A percentile compares a stretch with the other conserved stretches of the same genome.
Evolutionary conservation across 2,329 filamentous ascomycete species (phyloP).

Genomic region (Alternaria alternata): DNA sequence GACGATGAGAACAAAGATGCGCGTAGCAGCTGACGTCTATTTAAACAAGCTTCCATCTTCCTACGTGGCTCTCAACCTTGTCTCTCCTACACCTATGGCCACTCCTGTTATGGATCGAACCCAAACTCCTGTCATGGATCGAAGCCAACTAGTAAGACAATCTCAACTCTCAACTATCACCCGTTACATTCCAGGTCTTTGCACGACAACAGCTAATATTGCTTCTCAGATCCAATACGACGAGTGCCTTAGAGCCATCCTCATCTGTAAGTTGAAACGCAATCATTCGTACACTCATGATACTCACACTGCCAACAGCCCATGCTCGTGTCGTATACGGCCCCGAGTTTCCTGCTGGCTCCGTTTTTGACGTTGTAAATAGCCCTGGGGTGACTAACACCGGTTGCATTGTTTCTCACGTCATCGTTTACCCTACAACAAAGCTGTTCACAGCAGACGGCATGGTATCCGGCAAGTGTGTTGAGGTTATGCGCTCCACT

Average conservation of each 20-base stretch:
- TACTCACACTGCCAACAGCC: neutral
- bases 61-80: neutral
- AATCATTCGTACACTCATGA: rapidly evolving
- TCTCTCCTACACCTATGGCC: neutral
- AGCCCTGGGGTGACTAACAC: neutral
- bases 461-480: neutral
- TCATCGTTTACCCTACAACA: neutral
- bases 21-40: neutral
- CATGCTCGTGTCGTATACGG: neutral
- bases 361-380: neutral
- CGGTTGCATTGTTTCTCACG: rapidly evolving
- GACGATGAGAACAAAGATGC: neutral
- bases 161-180: too few relatives aligned
- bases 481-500: neutral
- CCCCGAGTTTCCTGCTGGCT: neutral
- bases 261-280: neutral
- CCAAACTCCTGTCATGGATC: too few relatives aligned
- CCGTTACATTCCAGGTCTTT: neutral
- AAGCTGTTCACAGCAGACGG: neutral
- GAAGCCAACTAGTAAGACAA: too few relatives aligned
- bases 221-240: neutral
- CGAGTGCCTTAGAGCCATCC: neutral
- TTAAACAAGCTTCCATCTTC: neutral
- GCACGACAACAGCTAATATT: neutral
- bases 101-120: too few relatives aligned